These are phyloP conservation scores for Pichia gijzeniarum DNA, from an alignment of 805 yeast genomes.

Conservation along the genomic window DNA sequence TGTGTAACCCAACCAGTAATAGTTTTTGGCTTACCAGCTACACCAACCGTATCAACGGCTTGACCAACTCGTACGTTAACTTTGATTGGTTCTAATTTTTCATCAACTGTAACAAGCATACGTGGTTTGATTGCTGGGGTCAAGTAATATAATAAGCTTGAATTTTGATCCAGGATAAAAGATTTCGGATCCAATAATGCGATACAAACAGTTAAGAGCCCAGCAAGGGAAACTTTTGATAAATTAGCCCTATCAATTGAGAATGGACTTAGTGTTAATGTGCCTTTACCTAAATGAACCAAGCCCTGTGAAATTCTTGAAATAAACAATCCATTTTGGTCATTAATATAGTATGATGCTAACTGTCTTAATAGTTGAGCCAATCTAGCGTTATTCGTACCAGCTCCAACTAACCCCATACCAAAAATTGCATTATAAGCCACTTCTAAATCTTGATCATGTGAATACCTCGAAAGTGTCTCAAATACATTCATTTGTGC, in stretches of 20 bases:
- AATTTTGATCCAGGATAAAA: constrained; percentile 68
- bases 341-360: constrained; percentile 87
- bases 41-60: constrained; percentile 98
- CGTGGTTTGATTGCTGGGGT: constrained; percentile 90
- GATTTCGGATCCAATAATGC: constrained; percentile 80
- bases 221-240: constrained; percentile 85
- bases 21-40: constrained; percentile 98
- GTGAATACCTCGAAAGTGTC: constrained; percentile 91
- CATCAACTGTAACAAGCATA: constrained; percentile 88
- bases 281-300: constrained; percentile 94
- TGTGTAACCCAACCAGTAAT: constrained; percentile 99
- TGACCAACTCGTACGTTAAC: constrained; percentile 98
- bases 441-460: constrained; percentile 89
- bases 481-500: constrained; percentile 98
- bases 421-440: constrained; percentile 92
- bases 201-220: constrained; percentile 76
- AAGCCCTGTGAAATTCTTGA: constrained; percentile 94
- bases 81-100: constrained; percentile 81
- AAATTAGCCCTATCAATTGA: constrained; percentile 81
- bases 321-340: constrained; percentile 84
- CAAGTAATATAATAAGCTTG: constrained; percentile 76
- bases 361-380: constrained; percentile 93
- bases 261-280: constrained; percentile 82
- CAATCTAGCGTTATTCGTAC: constrained; percentile 96
- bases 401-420: constrained; percentile 98